Evolutionary conservation across 768 basidiomycete genomes (phyloP).

Genomic region (Cystofilobasidium ferigula): DNA sequence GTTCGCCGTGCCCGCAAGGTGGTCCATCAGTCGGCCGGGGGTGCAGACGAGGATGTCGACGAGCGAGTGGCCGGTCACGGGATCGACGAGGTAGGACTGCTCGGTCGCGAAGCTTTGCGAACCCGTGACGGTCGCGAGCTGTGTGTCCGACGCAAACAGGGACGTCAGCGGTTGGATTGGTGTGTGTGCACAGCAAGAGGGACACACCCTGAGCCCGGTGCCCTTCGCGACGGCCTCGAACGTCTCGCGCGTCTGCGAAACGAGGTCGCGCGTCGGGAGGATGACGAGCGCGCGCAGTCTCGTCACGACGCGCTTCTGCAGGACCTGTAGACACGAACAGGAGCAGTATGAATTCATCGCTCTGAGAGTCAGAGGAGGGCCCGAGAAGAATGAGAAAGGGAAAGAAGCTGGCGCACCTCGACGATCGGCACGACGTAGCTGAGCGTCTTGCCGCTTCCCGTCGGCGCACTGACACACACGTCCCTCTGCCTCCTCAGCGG

Average conservation of each 20-base stretch:
- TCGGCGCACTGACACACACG: slow-evolving; percentile 89
- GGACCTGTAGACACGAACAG: slow-evolving; percentile 43
- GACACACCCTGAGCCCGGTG: slow-evolving; percentile 64
- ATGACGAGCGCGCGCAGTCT: slow-evolving; percentile 78
- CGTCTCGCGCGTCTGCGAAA: slow-evolving; percentile 81
- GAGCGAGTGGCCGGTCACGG: slow-evolving; percentile 67
- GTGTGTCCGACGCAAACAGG: not conserved
- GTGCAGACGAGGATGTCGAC: slow-evolving; percentile 92
- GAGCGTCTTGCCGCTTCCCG: slow-evolving; percentile 93
- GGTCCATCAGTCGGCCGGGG: slow-evolving; percentile 89
- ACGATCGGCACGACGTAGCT: slow-evolving; percentile 91
- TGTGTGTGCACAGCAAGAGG: not conserved
- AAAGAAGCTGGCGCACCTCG: slow-evolving; percentile 47
- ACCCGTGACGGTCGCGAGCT: slow-evolving; percentile 74
- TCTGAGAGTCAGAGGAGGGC: not conserved
- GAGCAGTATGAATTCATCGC: not conserved
- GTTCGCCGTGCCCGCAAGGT: slow-evolving; percentile 72
- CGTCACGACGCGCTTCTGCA: slow-evolving; percentile 64
- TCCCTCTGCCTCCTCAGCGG: slow-evolving; percentile 59
- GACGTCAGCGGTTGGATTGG: not conserved
- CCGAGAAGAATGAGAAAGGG: not conserved
- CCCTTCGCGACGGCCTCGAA: slow-evolving; percentile 76
- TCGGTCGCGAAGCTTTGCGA: slow-evolving; percentile 91
- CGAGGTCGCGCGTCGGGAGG: slow-evolving; percentile 86
- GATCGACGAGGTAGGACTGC: slow-evolving; percentile 61